Percentiles rank a stretch among this genome's conserved stretches.
These are phyloP conservation scores for Dothideomycetes sp. DNA, from an alignment of 2,329 filamentous ascomycete species.

Conservation along the genomic window DNA sequence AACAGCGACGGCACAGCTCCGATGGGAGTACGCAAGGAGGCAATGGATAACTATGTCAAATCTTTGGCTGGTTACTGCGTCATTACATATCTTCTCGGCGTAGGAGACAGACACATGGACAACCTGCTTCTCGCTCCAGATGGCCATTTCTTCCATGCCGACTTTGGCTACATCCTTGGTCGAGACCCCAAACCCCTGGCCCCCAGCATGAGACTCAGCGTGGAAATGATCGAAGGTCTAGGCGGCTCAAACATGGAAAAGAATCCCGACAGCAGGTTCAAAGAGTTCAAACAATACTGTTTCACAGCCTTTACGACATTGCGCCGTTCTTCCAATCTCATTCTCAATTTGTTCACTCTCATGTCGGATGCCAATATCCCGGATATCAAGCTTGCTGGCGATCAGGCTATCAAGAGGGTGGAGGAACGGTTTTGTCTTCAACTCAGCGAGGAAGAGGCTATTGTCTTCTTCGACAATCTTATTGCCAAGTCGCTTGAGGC, in stretches of 20 bases:
- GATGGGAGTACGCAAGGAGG: constrained; percentile 79
- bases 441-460: constrained; percentile 83
- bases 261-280: constrained; percentile 52
- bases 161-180: constrained; percentile 96
- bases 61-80: constrained; percentile 97
- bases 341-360: constrained; percentile 87
- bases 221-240: constrained; percentile 99
- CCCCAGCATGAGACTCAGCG: constrained; percentile 90
- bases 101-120: constrained; percentile 91
- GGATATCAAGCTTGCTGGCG: constrained; percentile 66
- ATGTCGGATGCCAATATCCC: constrained; percentile 98
- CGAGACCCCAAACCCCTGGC: constrained; percentile 96
- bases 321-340: constrained; percentile 79
- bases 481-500: constrained; percentile 88
- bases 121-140: constrained; percentile 86
- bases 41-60: constrained; percentile 89
- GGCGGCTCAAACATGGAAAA: constrained; percentile 49
- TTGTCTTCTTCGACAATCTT: constrained; percentile 75
- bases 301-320: constrained; percentile 90
- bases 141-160: constrained; percentile 94
- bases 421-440: constrained; percentile 90
- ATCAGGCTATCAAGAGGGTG: constrained; percentile 91
- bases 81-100: constrained; percentile 93
- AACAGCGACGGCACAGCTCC: constrained; percentile 78
- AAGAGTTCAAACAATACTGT: constrained; percentile 88